Evolutionary conservation across 768 basidiomycete genomes (phyloP).

Genomic region (Trametes maxima): DNA sequence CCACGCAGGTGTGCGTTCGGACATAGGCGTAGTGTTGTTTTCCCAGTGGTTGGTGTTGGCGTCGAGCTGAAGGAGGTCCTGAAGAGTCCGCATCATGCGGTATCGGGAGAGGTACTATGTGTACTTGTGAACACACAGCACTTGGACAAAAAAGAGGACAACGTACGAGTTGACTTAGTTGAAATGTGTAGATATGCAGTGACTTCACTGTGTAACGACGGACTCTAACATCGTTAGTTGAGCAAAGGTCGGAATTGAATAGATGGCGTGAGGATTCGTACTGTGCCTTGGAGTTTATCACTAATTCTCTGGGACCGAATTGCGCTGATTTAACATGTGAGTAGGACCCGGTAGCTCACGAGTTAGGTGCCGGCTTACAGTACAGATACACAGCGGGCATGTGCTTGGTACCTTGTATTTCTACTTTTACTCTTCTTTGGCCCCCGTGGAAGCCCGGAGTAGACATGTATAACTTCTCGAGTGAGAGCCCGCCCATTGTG

Average conservation of each 20-base stretch:
- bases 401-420: slow-evolving; percentile 45
- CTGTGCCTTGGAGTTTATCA: slow-evolving; percentile 36
- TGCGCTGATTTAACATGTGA: slow-evolving; percentile 26
- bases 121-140: background rate
- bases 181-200: slow-evolving; percentile 48
- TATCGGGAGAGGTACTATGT: slow-evolving; percentile 51
- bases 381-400: slow-evolving; percentile 45
- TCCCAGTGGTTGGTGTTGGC: slow-evolving; percentile 16
- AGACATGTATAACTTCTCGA: slow-evolving; percentile 32
- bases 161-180: slow-evolving; percentile 40
- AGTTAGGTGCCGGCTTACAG: slow-evolving; percentile 30
- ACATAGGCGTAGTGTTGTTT: slow-evolving; percentile 29
- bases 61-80: slow-evolving; percentile 44
- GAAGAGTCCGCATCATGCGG: slow-evolving; percentile 49
- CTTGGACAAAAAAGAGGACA: background rate
- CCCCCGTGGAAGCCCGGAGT: slow-evolving; percentile 18
- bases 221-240: slow-evolving; percentile 30
- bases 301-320: slow-evolving; percentile 34
- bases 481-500: slow-evolving; percentile 35
- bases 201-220: slow-evolving; percentile 49
- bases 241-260: slow-evolving; percentile 5
- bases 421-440: slow-evolving; percentile 38
- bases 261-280: slow-evolving; percentile 21
- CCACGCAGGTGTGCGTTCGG: slow-evolving; percentile 51
- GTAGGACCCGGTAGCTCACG: background rate